Percentiles rank a stretch among this genome's conserved stretches.
Evolutionary conservation across 129 eudicot species (phyloP).

Genomic region (Pseudognaphalium luteoalbum): DNA sequence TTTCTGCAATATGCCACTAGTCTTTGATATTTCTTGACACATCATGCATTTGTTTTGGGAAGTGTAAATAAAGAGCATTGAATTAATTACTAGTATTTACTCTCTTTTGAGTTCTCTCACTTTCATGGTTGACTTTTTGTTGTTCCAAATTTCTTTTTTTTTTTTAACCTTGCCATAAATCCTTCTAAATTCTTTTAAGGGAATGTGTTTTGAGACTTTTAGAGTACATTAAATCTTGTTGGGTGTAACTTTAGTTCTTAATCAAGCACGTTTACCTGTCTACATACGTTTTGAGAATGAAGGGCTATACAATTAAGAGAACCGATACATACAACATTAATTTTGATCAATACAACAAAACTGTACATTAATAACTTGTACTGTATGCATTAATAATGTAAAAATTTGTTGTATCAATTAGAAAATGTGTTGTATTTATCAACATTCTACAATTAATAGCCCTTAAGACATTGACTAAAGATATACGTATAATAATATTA

Average conservation of each 20-base stretch:
- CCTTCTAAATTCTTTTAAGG: neutral
- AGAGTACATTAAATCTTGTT: neutral
- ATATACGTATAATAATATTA: too few relatives aligned
- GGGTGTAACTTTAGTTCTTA: neutral
- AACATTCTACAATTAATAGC: too few relatives aligned
- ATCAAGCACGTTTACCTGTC: neutral
- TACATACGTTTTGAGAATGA: neutral
- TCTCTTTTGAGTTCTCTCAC: constrained; percentile 17
- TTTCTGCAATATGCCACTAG: constrained; percentile 6
- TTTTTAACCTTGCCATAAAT: neutral
- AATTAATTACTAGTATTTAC: constrained; percentile 17
- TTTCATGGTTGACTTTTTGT: constrained; percentile 16
- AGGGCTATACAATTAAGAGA: too few relatives aligned
- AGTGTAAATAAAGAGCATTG: neutral
- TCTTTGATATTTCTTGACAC: constrained; percentile 15
- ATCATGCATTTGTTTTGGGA: neutral
- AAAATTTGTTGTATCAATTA: too few relatives aligned
- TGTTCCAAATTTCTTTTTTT: neutral
- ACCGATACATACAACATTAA: too few relatives aligned
- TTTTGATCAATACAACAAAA: too few relatives aligned
- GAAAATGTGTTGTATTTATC: too few relatives aligned
- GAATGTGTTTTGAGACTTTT: neutral
- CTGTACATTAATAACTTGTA: too few relatives aligned
- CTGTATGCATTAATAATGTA: too few relatives aligned
- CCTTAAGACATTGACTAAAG: too few relatives aligned